phyloP scores from a whole-genome alignment of 1,284 basidiomycete species.

The Fomitopsis schrenkii region DNA sequence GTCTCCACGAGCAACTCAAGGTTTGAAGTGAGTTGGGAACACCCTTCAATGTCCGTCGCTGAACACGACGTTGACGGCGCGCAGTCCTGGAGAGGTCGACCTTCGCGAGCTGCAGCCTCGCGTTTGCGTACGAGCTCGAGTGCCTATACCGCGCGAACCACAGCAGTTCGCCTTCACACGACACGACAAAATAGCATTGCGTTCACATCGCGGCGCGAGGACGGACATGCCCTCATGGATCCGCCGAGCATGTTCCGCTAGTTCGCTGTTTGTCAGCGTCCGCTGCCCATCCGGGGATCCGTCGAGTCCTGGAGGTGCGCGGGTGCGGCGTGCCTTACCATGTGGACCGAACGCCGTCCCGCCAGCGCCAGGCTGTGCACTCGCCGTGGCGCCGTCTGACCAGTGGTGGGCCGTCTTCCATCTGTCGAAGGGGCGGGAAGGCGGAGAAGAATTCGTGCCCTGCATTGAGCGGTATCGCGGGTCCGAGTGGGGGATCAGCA shows the following conservation, averaged over 20 bases:
- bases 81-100: too few relatives aligned
- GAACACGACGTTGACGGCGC: too few relatives aligned
- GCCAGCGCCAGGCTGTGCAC: not conserved
- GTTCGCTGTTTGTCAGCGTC: not conserved
- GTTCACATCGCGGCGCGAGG: not conserved
- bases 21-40: too few relatives aligned
- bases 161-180: not conserved
- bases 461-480: not conserved
- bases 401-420: not conserved
- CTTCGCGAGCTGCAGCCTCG: too few relatives aligned
- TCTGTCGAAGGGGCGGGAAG: not conserved
- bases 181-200: not conserved
- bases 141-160: not conserved
- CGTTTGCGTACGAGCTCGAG: not conserved
- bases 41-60: too few relatives aligned
- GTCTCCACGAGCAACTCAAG: too few relatives aligned
- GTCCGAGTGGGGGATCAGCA: not conserved
- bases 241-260: not conserved
- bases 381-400: not conserved
- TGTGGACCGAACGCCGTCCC: not conserved
- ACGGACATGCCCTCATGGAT: not conserved
- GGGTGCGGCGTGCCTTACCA: not conserved
- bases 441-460: not conserved
- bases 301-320: not conserved
- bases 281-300: not conserved